Percentiles rank a stretch among this genome's conserved stretches.
phyloP scores from a whole-genome alignment of 2,329 filamentous ascomycete genomes.

The Byssochlamys sp. region DNA sequence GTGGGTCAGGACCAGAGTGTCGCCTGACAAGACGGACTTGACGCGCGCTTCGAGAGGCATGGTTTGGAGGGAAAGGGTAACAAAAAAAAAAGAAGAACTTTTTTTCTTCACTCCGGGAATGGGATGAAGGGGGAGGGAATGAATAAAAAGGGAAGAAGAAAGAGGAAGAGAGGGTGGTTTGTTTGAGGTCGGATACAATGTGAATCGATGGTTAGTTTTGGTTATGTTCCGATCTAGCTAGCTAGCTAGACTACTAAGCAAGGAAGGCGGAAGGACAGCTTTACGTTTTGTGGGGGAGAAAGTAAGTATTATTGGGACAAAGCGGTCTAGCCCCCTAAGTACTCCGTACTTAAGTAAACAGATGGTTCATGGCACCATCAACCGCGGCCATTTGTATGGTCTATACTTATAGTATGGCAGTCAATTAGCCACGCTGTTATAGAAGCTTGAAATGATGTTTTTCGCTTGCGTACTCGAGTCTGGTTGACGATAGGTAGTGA shows the following conservation, averaged over 20 bases:
- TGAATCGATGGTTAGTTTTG: conserved; percentile 3
- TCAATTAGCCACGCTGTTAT: too few species aligned
- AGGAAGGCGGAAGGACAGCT: neutral
- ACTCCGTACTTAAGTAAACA: too few species aligned
- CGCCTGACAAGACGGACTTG: conserved; percentile 88
- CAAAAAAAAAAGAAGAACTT: neutral
- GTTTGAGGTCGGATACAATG: neutral
- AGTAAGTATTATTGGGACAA: too few species aligned
- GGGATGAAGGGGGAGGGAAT: conserved; percentile 4
- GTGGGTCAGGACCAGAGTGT: conserved; percentile 77
- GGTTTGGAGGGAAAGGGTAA: too few species aligned
- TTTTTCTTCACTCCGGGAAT: conserved; percentile 6
- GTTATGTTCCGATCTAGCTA: neutral
- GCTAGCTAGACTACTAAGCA: neutral
- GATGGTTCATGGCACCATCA: too few species aligned
- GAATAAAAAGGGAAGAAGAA: conserved; percentile 2
- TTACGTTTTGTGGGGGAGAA: neutral
- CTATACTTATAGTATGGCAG: too few species aligned
- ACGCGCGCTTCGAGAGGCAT: conserved; percentile 56
- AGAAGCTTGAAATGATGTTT: neutral
- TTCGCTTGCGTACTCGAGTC: too few species aligned
- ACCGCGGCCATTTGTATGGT: too few species aligned
- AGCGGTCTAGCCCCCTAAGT: too few species aligned
- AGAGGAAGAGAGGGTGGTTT: conserved; percentile 8
- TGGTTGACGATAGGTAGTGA: neutral